phyloP scores from a whole-genome alignment of 495 filamentous ascomycete species.

The Aspergillus campestris region DNA sequence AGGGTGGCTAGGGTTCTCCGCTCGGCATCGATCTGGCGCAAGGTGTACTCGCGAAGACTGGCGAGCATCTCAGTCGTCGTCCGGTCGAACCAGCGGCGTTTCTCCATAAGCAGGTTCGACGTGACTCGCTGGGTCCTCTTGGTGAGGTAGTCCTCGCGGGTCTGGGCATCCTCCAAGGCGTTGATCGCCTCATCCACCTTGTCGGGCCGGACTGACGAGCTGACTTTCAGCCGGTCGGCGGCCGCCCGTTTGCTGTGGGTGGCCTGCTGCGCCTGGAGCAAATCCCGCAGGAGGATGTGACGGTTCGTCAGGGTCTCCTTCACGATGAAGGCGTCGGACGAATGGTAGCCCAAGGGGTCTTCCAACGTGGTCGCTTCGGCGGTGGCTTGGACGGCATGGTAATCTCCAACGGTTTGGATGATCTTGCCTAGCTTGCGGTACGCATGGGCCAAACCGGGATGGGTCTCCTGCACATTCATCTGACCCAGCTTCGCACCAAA shows the following conservation, averaged over 20 bases:
- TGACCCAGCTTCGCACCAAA: constrained; percentile 80
- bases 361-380: constrained; percentile 92
- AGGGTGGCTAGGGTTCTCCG: constrained; percentile 84
- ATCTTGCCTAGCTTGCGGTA: constrained; percentile 93
- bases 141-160: constrained; percentile 66
- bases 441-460: constrained; percentile 76
- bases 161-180: constrained; percentile 76
- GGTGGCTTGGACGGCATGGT: constrained; percentile 94
- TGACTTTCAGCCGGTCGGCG: constrained; percentile 79
- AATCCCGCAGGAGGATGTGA: constrained; percentile 93
- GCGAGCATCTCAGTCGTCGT: constrained; percentile 72
- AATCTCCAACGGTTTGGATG: constrained; percentile 88
- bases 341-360: constrained; percentile 92
- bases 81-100: constrained; percentile 81
- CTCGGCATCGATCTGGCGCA: constrained; percentile 93
- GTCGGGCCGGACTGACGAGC: constrained; percentile 73
- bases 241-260: constrained; percentile 72
- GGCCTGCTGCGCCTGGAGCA: constrained; percentile 75
- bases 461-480: constrained; percentile 83
- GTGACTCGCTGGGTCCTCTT: constrained; percentile 84
- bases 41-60: constrained; percentile 82
- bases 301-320: constrained; percentile 98
- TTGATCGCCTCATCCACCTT: constrained; percentile 95
- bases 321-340: constrained; percentile 92
- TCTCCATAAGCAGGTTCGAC: constrained; percentile 78